phyloP scores from a whole-genome alignment of 108 stramenopile genomes.

The Aurantiochytrium sp. region DNA sequence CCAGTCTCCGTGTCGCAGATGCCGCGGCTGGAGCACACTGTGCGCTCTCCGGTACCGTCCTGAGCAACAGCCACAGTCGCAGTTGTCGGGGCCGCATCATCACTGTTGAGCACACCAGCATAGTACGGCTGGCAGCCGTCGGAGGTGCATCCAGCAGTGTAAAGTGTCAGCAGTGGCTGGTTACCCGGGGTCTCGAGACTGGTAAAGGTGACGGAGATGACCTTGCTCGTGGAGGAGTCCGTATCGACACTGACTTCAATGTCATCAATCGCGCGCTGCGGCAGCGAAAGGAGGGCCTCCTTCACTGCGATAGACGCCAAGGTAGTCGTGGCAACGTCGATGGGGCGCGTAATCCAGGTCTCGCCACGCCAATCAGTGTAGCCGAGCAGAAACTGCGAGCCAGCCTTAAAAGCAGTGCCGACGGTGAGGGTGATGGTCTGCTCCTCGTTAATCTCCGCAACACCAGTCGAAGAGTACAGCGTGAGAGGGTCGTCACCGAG shows the following conservation, averaged over 20 bases:
- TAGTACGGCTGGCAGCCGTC: not conserved
- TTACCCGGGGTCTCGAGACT: not conserved
- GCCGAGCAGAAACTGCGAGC: not conserved
- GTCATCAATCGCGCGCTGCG: not conserved
- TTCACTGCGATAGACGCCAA: not conserved
- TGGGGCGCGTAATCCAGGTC: constrained; percentile 13
- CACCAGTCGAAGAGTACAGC: not conserved
- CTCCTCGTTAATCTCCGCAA: not conserved
- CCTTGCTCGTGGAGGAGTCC: not conserved
- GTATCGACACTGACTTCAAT: not conserved
- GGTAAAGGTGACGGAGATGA: not conserved
- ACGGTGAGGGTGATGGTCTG: not conserved
- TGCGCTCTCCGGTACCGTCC: not conserved
- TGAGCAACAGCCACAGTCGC: not conserved
- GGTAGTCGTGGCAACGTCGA: constrained; percentile 20
- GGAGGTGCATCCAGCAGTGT: not conserved
- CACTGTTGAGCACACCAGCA: not conserved
- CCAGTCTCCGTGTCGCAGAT: constrained; percentile 18
- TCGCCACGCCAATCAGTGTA: not conserved
- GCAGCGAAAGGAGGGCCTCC: not conserved
- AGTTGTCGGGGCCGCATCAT: not conserved
- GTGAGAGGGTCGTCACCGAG: constrained; percentile 34
- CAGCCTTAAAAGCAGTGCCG: not conserved
- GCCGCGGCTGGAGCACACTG: not conserved
- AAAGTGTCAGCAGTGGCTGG: constrained; percentile 8